phyloP scores from a whole-genome alignment of 2,329 filamentous ascomycete species.

The Fusarium staphyleae region DNA sequence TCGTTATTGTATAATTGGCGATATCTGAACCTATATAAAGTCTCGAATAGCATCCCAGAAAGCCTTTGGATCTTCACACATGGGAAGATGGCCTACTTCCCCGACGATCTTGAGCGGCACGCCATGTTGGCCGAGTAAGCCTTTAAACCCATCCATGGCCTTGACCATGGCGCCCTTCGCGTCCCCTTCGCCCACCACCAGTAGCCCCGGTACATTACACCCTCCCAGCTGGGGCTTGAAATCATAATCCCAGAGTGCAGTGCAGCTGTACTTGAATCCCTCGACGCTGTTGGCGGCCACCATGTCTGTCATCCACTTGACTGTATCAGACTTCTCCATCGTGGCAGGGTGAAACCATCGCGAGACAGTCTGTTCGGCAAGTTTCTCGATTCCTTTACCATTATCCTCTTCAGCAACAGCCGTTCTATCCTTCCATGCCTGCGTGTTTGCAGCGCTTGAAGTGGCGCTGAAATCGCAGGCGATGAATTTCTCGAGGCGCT shows the following conservation, averaged over 20 bases:
- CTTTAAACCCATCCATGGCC: slow-evolving; percentile 79
- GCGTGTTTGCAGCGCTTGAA: slow-evolving; percentile 75
- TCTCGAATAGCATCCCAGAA: slow-evolving; percentile 70
- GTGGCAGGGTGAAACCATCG: slow-evolving; percentile 77
- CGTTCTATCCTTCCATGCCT: slow-evolving; percentile 81
- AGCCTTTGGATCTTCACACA: slow-evolving; percentile 75
- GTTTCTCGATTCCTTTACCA: slow-evolving; percentile 65
- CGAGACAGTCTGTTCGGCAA: slow-evolving; percentile 74
- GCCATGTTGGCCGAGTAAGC: slow-evolving; percentile 59
- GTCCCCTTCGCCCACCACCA: slow-evolving; percentile 77
- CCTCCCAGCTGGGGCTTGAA: slow-evolving; percentile 62
- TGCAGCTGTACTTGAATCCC: slow-evolving; percentile 72
- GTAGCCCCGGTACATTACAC: slow-evolving; percentile 66
- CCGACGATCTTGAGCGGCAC: slow-evolving; percentile 71
- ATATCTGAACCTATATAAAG: slow-evolving; percentile 65
- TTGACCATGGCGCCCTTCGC: slow-evolving; percentile 74
- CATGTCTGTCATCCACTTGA: slow-evolving; percentile 69
- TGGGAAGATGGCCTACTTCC: slow-evolving; percentile 79
- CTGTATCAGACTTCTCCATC: slow-evolving; percentile 54
- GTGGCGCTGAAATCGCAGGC: slow-evolving; percentile 81
- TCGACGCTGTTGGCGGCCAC: slow-evolving; percentile 72
- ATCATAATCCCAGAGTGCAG: slow-evolving; percentile 76
- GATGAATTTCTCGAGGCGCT: slow-evolving; percentile 66
- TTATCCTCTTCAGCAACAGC: slow-evolving; percentile 66
- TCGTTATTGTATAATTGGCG: too few relatives aligned